Evolutionary conservation across 148 eudicot genomes (phyloP).

Genomic region (Silene latifolia): DNA sequence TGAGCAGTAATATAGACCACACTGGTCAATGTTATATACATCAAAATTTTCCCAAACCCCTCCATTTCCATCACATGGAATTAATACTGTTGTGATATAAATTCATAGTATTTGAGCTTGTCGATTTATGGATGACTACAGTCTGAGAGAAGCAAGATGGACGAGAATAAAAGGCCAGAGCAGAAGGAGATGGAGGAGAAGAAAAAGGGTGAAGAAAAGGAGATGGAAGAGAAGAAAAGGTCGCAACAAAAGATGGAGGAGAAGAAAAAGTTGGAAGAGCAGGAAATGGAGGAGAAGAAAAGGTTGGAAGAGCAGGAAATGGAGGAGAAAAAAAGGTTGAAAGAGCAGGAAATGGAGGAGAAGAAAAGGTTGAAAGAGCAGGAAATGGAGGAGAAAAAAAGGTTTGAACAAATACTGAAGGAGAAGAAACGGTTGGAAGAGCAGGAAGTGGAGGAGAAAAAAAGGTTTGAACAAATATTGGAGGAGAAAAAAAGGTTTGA

Average conservation of each 20-base stretch:
- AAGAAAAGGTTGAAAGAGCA: constrained; percentile 35
- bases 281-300: constrained; percentile 20
- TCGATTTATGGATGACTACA: constrained; percentile 8
- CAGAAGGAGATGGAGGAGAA: not conserved
- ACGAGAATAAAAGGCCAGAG: not conserved
- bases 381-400: constrained; percentile 17
- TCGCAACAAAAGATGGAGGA: constrained; percentile 28
- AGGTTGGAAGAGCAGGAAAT: constrained; percentile 30
- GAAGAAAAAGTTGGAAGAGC: constrained; percentile 3
- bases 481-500: constrained; percentile 32
- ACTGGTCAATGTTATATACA: not conserved
- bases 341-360: not conserved
- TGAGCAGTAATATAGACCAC: not conserved
- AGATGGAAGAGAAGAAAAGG: constrained; percentile 19
- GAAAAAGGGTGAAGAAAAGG: constrained; percentile 19
- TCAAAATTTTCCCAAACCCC: not conserved
- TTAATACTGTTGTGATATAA: not conserved
- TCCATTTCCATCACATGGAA: not conserved
- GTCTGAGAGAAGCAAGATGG: constrained; percentile 33
- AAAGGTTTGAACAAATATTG: constrained; percentile 27
- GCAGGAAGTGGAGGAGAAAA: constrained; percentile 25
- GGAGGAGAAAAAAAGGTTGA: constrained; percentile 4
- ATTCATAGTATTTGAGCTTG: constrained; percentile 12
- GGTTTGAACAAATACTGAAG: not conserved
- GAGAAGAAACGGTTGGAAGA: constrained; percentile 44